Base-by-base conservation (phyloP, 1,284 basidiomycete genomes). In the Boletus subluridellus region DNA sequence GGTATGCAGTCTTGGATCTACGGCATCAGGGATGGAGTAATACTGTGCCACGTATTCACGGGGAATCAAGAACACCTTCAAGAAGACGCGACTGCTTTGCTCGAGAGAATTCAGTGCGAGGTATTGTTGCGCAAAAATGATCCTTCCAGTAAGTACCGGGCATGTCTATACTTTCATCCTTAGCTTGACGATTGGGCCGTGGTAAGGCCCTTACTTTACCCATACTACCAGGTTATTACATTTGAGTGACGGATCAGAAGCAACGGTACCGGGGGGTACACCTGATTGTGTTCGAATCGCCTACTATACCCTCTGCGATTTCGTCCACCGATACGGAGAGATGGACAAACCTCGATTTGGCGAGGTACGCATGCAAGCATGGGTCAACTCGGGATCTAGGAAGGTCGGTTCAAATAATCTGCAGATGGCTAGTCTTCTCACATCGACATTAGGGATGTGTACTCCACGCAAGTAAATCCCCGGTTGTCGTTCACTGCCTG, bases 1-100 rank as follows among this genome's bases (percentile, higher is more conserved):
- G 70, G 65, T 9, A 70, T 75, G 62, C 68, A 69, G 15, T 65
- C 65, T 14, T 77, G 73, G 62, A 58, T 59, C 6, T 75, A 76
- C 55, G 32, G 41, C n/a, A 24, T 76, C 52, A 62, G 55, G n/a
- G 57, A 60, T 9, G 51, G 55, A 9, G 68, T 65, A 0, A 50
- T 35, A 4, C 60, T 74, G 34, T 69, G 69, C 35, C 78, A 78
- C 46, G n/a, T 79, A 42, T 78, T 76, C 62, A 78, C 77, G 5
- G 70, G 74, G 34, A 78, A 79, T 53, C 68, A 66, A n/a, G 58
- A 64, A 26, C 49, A 54, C 30, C 61, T 74, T 24, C 77, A 79
- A 56, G 52, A 52, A 47, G 66, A 69, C 8, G 69, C 77, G 1
- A 66, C 66, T 5, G 34, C 35, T 17, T 61, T 78, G 11, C 73